phyloP scores from a whole-genome alignment of 257 asterid genomes.

The Scutellaria baicalensis region DNA sequence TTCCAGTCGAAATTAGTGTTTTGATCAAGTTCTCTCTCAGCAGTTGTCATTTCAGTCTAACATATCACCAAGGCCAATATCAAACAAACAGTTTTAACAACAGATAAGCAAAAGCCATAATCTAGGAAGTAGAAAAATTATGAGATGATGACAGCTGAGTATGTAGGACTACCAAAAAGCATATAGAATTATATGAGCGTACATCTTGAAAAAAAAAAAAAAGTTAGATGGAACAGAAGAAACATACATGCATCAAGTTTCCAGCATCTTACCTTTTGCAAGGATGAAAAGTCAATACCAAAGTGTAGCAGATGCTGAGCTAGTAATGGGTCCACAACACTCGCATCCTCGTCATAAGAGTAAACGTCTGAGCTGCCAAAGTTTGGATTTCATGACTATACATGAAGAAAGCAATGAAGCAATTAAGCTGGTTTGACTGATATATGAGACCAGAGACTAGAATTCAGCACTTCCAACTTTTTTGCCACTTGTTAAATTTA shows the following conservation, averaged over 20 bases:
- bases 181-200: background rate
- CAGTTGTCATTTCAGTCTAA: constrained; percentile 97
- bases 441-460: background rate
- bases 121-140: background rate
- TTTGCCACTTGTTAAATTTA: background rate
- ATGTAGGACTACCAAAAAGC: background rate
- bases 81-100: background rate
- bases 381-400: constrained; percentile 49
- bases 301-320: constrained; percentile 91
- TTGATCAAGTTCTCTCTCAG: constrained; percentile 97
- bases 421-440: constrained; percentile 1
- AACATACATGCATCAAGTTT: constrained; percentile 9
- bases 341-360: constrained; percentile 94
- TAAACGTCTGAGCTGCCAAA: constrained; percentile 99
- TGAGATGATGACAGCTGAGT: background rate
- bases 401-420: constrained; percentile 24
- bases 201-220: constrained; percentile 1
- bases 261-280: constrained; percentile 75
- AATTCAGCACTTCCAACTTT: background rate
- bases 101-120: background rate
- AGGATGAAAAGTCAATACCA: constrained; percentile 94
- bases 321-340: constrained; percentile 88
- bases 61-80: constrained; percentile 10
- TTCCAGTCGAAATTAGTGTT: constrained; percentile 96
- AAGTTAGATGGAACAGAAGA: background rate